Conservation (phyloP, 192 early-diverging fungal species). For the Allomyces macrogynus region DNA sequence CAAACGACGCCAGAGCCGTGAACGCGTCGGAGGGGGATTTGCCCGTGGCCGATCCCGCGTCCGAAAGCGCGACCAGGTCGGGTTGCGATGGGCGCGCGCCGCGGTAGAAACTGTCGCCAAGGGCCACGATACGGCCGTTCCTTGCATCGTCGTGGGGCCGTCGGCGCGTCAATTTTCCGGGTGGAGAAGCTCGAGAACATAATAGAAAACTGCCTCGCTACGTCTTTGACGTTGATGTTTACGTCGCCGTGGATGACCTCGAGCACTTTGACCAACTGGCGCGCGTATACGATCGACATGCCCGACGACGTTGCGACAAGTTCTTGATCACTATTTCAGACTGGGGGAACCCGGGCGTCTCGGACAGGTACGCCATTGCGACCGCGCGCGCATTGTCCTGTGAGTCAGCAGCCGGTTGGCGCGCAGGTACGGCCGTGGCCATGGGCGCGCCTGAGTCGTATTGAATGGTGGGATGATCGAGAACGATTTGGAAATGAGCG, state of each 20-base stretch:
- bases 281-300: constrained; percentile 66
- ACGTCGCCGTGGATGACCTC: constrained; percentile 63
- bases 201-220: too few relatives aligned
- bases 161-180: too few relatives aligned
- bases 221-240: constrained; percentile 46
- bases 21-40: too few relatives aligned
- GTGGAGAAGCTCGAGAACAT: too few relatives aligned
- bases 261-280: constrained; percentile 46
- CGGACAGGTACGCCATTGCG: not conserved
- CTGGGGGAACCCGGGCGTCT: not conserved
- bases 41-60: too few relatives aligned
- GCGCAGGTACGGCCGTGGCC: too few relatives aligned
- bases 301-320: constrained; percentile 15
- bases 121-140: not conserved
- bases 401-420: not conserved
- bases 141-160: not conserved
- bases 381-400: not conserved
- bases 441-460: too few relatives aligned
- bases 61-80: too few relatives aligned
- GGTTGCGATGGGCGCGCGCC: not conserved
- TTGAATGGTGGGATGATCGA: too few relatives aligned
- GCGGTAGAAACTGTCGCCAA: not conserved
- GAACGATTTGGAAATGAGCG: too few relatives aligned
- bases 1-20: too few relatives aligned
- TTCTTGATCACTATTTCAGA: not conserved